phyloP scores from a whole-genome alignment of 768 basidiomycete species.

The Lanmaoa pseudosensibilis region DNA sequence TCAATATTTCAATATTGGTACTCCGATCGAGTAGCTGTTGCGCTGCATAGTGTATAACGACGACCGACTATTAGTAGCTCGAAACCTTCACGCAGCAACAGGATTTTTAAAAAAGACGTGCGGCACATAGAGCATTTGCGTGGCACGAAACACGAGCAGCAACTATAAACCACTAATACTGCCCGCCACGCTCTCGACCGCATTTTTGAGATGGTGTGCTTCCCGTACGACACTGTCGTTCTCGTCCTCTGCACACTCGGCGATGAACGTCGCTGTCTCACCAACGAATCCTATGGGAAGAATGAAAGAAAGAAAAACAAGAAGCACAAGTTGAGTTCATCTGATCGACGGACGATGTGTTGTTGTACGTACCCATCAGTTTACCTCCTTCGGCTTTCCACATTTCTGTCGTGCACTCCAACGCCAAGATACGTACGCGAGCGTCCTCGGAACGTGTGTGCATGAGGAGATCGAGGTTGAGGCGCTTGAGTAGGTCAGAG shows the following conservation, averaged over 20 bases:
- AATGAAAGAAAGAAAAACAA: background rate
- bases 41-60: too few species aligned
- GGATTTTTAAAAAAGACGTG: too few species aligned
- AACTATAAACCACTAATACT: slow-evolving; percentile 39
- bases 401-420: slow-evolving; percentile 65
- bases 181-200: slow-evolving; percentile 71
- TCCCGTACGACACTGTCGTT: slow-evolving; percentile 77
- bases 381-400: slow-evolving; percentile 80
- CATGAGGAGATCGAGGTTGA: slow-evolving; percentile 86
- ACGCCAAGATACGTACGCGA: slow-evolving; percentile 64
- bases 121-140: too few species aligned
- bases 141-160: too few species aligned
- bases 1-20: too few species aligned
- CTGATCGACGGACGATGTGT: background rate
- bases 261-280: slow-evolving; percentile 84
- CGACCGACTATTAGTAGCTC: too few species aligned
- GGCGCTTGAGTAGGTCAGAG: slow-evolving; percentile 58
- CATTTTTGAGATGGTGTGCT: slow-evolving; percentile 64
- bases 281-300: slow-evolving; percentile 58
- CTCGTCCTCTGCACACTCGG: slow-evolving; percentile 86
- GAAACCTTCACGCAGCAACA: too few species aligned
- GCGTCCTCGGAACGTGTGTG: slow-evolving; percentile 84
- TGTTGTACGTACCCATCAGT: slow-evolving; percentile 55
- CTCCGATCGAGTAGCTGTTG: too few species aligned
- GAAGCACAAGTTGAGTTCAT: background rate